Evolutionary conservation across 2,329 filamentous ascomycete genomes (phyloP), one percentile per base, ranked within the genome.

Genomic region (Fusarium sp.): DNA sequence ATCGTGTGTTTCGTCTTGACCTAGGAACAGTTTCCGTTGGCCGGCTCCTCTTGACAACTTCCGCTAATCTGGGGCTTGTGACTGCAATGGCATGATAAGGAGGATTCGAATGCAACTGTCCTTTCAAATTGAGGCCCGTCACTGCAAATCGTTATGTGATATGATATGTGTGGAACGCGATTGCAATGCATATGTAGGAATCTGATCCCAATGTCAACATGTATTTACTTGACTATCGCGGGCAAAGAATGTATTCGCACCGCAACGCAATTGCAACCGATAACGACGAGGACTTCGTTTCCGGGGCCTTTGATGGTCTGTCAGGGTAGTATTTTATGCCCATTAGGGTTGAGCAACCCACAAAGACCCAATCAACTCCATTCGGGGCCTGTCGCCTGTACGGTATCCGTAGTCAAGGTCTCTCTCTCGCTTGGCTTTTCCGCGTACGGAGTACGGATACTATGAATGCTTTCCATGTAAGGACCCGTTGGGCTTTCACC

Each of bases 1-100:
- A 59, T 65, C 43, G 61, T 68, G 64, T 41, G 64, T 68, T 66
- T 68, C 62, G 61, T 54, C 43, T 49, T 37, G 39, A 39, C 37
- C 45, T 47, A 59, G 64, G 45, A 67, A 46, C 58, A 57, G 39
- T 46, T 56, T 67, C 60, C 55, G 65, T 68, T 55, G 50, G 47
- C 49, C 54, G 41, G 51, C 46, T 60, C 49, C 47, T 51, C 40
- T 60, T 40, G 55, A 40, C 21, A 47, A 27, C 27, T 31, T 54
- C 42, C 59, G 36, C 59, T 43, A 63, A 39, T 57, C 43, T 52
- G 58, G 62, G 56, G 31, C 58, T 31, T 46, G 54, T 58, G 58
- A 48, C 63, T 50, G 33, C 17, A 43, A 53, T 58, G 48, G 45
- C 35, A 59, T 68, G 64, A 67, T 64, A 68, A 42, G 54, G 56